Conservation (phyloP, 139 green algal genomes). For the Asterochloris erici region DNA sequence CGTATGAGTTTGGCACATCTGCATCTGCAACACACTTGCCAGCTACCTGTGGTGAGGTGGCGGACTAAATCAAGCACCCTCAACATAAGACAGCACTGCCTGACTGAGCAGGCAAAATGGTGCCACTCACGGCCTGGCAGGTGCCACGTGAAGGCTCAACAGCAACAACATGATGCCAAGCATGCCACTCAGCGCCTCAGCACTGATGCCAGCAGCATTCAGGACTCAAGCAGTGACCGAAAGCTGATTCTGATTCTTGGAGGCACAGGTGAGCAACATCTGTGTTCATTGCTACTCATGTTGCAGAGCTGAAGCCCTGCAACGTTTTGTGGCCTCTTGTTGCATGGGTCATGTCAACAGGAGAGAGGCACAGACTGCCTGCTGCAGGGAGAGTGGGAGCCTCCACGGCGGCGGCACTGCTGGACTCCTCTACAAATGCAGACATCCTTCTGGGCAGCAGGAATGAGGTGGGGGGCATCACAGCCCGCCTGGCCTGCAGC, state of each 20-base stretch:
- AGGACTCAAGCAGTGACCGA: neutral
- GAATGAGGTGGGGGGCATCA: too few relatives aligned
- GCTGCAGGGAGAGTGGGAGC: conserved; percentile 83
- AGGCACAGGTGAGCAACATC: conserved; percentile 10
- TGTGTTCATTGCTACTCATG: neutral
- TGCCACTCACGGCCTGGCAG: too few relatives aligned
- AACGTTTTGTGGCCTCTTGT: neutral
- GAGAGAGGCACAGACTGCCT: neutral
- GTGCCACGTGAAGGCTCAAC: too few relatives aligned
- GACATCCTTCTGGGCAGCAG: conserved; percentile 53
- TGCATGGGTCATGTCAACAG: neutral
- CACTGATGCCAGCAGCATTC: neutral
- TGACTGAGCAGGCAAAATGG: too few relatives aligned
- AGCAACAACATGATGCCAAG: too few relatives aligned
- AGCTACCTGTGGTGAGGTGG: too few relatives aligned
- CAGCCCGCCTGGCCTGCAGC: too few relatives aligned
- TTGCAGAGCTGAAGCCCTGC: neutral
- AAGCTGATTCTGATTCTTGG: conserved; percentile 18
- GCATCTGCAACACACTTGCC: too few relatives aligned
- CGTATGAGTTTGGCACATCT: too few relatives aligned
- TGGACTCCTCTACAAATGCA: conserved; percentile 42
- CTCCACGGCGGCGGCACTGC: conserved; percentile 68
- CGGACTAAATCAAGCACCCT: too few relatives aligned
- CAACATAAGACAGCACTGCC: too few relatives aligned
- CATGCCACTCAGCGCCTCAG: too few relatives aligned